Evolutionary conservation across 2,329 filamentous ascomycete genomes (phyloP).

Genomic region (Alternaria sp.): DNA sequence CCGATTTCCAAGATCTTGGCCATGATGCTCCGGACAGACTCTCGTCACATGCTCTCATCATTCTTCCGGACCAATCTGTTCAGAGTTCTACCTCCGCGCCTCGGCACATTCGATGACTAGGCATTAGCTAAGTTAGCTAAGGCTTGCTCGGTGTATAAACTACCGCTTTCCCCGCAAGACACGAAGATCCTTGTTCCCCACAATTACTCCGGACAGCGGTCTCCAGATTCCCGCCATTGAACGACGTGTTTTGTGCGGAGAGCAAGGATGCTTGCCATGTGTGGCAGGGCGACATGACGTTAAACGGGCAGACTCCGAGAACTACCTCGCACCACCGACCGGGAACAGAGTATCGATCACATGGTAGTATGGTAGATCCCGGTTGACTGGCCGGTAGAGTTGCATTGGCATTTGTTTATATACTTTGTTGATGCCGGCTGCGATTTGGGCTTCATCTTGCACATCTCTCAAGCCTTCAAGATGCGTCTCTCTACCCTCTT

Average conservation of each 20-base stretch:
- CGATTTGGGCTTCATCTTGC: conserved; percentile 3
- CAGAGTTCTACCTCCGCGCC: conserved; percentile 1
- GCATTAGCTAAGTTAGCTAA: conserved; percentile 1
- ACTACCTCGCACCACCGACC: not conserved
- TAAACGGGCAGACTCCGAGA: conserved; percentile 6
- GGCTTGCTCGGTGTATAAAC: conserved; percentile 9
- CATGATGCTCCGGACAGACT: not conserved
- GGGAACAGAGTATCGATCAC: not conserved
- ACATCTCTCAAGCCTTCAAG: conserved; percentile 20
- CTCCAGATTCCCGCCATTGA: conserved; percentile 16
- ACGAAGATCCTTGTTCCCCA: conserved; percentile 5
- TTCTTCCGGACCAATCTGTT: conserved; percentile 14
- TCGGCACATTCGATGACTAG: conserved; percentile 2
- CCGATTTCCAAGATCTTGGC: conserved; percentile 8
- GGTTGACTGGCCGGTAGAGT: not conserved
- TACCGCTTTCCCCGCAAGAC: conserved; percentile 16
- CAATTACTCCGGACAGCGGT: conserved; percentile 14
- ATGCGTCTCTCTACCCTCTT: conserved; percentile 41
- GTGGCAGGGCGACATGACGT: conserved; percentile 5
- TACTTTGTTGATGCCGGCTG: not conserved
- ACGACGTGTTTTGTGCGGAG: not conserved
- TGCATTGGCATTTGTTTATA: conserved; percentile 13
- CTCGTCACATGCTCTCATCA: conserved; percentile 6
- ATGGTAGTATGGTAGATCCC: not conserved
- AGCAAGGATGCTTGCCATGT: not conserved